A percentile compares a stretch with the other conserved stretches of the same genome.
phyloP scores from a whole-genome alignment of 2,329 filamentous ascomycete genomes.

The Cladosporium cucumerinum region DNA sequence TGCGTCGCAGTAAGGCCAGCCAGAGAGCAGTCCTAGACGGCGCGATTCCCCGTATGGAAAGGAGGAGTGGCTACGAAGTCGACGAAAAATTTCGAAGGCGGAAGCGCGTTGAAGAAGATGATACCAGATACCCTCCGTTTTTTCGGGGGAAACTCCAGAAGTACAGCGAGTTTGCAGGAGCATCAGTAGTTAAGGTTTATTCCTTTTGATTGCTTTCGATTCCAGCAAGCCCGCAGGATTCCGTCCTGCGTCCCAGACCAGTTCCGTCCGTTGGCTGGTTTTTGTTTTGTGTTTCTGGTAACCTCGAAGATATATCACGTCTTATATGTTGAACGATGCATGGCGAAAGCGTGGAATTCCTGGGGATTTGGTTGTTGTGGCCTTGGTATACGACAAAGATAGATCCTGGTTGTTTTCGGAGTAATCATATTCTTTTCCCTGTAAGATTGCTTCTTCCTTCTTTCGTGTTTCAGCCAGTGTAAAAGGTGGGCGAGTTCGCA shows the following conservation, averaged over 20 bases:
- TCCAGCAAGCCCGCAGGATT: not conserved
- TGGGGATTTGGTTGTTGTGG: not conserved
- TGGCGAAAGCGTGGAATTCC: not conserved
- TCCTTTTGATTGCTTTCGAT: not conserved
- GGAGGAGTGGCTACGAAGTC: slow-evolving; percentile 1
- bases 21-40: not conserved
- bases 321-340: not conserved
- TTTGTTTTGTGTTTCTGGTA: not conserved
- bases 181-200: not conserved
- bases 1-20: slow-evolving; percentile 67
- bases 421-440: not conserved
- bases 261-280: not conserved
- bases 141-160: not conserved
- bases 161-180: not conserved
- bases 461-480: not conserved
- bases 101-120: not conserved
- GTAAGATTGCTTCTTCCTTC: not conserved
- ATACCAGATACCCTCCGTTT: slow-evolving; percentile 8
- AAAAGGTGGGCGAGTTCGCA: not conserved
- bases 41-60: not conserved
- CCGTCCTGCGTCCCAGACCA: not conserved
- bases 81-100: not conserved
- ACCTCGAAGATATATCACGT: not conserved
- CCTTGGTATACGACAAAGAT: not conserved
- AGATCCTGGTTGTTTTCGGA: not conserved